phyloP scores from a whole-genome alignment of 2,329 filamentous ascomycete genomes.

The Lecanicillium sp. region DNA sequence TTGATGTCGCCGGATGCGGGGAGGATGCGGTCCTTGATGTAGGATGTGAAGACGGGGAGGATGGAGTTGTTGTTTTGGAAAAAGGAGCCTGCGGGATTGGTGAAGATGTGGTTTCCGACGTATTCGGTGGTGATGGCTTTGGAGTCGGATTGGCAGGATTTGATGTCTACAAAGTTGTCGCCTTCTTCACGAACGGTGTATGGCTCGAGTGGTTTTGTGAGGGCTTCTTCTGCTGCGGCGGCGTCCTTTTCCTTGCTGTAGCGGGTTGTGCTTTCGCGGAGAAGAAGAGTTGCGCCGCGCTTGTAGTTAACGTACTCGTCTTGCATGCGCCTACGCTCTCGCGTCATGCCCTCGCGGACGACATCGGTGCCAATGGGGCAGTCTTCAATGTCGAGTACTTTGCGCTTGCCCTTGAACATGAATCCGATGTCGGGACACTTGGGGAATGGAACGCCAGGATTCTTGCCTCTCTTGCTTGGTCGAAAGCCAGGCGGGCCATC shows the following conservation, averaged over 20 bases:
- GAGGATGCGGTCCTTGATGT: constrained; percentile 73
- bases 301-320: constrained; percentile 63
- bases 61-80: constrained; percentile 99
- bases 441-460: constrained; percentile 39
- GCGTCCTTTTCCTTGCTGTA: constrained; percentile 39
- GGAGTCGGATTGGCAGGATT: constrained; percentile 81
- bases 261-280: constrained; percentile 77
- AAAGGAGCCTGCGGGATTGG: constrained; percentile 87
- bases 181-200: constrained; percentile 40
- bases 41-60: constrained; percentile 74
- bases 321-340: constrained; percentile 69
- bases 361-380: constrained; percentile 90
- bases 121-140: constrained; percentile 82
- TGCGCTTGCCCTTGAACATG: constrained; percentile 72
- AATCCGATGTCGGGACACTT: constrained; percentile 78
- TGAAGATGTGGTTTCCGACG: constrained; percentile 75
- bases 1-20: constrained; percentile 50
- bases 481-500: constrained; percentile 59
- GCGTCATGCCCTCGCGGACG: constrained; percentile 68
- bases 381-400: constrained; percentile 89
- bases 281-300: constrained; percentile 76
- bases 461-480: constrained; percentile 40
- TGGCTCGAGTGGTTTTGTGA: constrained; percentile 11
- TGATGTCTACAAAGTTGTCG: constrained; percentile 60
- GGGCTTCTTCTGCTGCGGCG: constrained; percentile 17